A percentile compares a stretch with the other conserved stretches of the same genome.
Evolutionary conservation across 441 rosid genomes (phyloP).

Genomic region (Populus hybrid): DNA sequence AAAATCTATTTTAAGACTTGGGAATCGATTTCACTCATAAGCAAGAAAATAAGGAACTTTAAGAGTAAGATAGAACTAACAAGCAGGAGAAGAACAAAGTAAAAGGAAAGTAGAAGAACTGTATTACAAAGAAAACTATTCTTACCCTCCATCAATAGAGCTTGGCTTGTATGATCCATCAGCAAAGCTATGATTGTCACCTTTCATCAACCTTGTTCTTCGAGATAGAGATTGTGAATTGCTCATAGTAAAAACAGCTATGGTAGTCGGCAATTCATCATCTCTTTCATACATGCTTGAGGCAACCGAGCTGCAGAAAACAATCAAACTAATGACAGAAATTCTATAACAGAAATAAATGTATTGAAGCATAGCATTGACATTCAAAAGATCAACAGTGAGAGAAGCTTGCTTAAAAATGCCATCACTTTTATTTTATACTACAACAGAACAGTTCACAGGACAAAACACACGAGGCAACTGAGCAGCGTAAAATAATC

Average conservation of each 20-base stretch:
- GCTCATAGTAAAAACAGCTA: conserved; percentile 62
- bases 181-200: conserved; percentile 62
- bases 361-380: conserved; percentile 2
- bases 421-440: not conserved
- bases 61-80: not conserved
- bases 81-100: not conserved
- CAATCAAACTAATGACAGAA: conserved; percentile 31
- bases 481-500: conserved; percentile 63
- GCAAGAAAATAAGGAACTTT: not conserved
- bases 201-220: conserved; percentile 82
- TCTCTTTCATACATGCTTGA: conserved; percentile 75
- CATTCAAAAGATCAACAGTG: not conserved
- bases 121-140: conserved; percentile 13
- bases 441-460: not conserved
- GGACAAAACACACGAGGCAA: conserved; percentile 32
- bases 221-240: conserved; percentile 82
- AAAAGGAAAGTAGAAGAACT: conserved; percentile 1
- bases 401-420: not conserved
- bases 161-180: conserved; percentile 69
- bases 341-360: conserved; percentile 6
- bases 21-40: not conserved
- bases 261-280: conserved; percentile 85
- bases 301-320: conserved; percentile 69
- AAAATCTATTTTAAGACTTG: not conserved
- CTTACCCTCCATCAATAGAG: conserved; percentile 82